Evolutionary conservation across 192 early-diverging fungal species (phyloP).

Genomic region (Backusella australiensis): DNA sequence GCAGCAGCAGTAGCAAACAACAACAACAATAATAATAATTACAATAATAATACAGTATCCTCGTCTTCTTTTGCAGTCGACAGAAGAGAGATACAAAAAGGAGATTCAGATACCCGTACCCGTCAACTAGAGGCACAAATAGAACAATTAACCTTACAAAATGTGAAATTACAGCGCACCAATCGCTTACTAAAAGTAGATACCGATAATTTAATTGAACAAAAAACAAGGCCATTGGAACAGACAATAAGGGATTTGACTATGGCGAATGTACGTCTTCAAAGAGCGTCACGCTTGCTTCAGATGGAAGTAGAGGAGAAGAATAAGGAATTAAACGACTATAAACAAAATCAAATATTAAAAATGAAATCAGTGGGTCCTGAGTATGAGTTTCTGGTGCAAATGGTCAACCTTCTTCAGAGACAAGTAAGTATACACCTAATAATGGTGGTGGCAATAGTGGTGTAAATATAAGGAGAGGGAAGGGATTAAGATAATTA

Average conservation of each 20-base stretch:
- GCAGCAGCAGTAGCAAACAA: background rate
- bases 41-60: background rate
- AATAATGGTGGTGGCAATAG: background rate
- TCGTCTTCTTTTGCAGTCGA: background rate
- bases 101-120: conserved; percentile 30
- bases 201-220: conserved; percentile 40
- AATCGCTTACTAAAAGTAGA: conserved; percentile 43
- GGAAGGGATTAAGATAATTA: background rate
- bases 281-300: conserved; percentile 31
- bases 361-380: conserved; percentile 36
- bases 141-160: conserved; percentile 35
- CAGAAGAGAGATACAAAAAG: conserved; percentile 33
- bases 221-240: conserved; percentile 35
- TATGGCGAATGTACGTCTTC: conserved; percentile 32
- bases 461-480: background rate
- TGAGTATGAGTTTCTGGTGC: conserved; percentile 43
- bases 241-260: conserved; percentile 29
- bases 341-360: conserved; percentile 26
- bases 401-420: conserved; percentile 41
- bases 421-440: conserved; percentile 31
- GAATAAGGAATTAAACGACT: conserved; percentile 14
- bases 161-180: conserved; percentile 38
- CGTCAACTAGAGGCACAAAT: conserved; percentile 37
- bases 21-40: background rate
- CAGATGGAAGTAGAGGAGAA: conserved; percentile 37